These are phyloP conservation scores for Saccharomycopsis fodiens DNA, from an alignment of 805 yeast species.

Conservation along the genomic window DNA sequence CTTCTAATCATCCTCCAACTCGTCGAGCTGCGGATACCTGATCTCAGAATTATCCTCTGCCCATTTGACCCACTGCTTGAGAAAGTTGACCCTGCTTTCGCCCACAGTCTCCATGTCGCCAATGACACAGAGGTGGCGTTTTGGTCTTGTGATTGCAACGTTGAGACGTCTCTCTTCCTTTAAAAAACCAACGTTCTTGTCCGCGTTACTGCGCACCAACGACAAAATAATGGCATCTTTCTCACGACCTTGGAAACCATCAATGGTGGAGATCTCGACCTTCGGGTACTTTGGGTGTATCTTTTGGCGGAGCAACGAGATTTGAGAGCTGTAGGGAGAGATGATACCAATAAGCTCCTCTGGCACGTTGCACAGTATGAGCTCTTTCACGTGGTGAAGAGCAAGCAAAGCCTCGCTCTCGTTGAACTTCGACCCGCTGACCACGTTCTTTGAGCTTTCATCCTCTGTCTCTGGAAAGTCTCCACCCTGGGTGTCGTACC, in stretches of 20 bases:
- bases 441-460: conserved; percentile 13
- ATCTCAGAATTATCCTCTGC: conserved; percentile 61
- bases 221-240: conserved; percentile 79
- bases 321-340: conserved; percentile 89
- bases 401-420: conserved; percentile 69
- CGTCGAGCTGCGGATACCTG: conserved; percentile 47
- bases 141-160: conserved; percentile 90
- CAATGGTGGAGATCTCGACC: conserved; percentile 83
- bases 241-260: conserved; percentile 96
- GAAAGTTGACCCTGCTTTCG: conserved; percentile 33
- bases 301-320: conserved; percentile 44
- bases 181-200: conserved; percentile 71
- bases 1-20: not conserved
- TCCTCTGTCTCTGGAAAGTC: conserved; percentile 58
- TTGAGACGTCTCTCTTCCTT: conserved; percentile 73
- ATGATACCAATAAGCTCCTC: conserved; percentile 69
- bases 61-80: conserved; percentile 62
- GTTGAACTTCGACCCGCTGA: conserved; percentile 57
- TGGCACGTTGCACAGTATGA: conserved; percentile 46
- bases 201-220: conserved; percentile 73
- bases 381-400: conserved; percentile 42
- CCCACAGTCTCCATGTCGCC: conserved; percentile 76
- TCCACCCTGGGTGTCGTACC: conserved; percentile 95
- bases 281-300: conserved; percentile 33
- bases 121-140: conserved; percentile 73